phyloP scores from a whole-genome alignment of 1,139 yeast species.

The Saccharomyces hybrid region DNA sequence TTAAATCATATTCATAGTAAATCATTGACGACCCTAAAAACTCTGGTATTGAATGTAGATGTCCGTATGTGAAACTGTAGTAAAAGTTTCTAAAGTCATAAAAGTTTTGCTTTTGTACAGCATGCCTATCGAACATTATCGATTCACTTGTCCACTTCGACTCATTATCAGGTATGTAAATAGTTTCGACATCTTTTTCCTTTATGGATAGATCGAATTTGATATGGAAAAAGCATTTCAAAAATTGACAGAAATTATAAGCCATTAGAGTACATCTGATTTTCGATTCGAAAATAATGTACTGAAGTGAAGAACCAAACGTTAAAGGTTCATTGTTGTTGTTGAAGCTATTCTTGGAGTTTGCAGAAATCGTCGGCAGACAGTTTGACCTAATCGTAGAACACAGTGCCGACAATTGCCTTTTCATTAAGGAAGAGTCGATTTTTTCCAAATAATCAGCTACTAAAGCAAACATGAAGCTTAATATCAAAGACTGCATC shows the following conservation, averaged over 20 bases:
- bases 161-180: slow-evolving; percentile 33
- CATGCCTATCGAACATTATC: background rate
- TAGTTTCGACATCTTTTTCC: slow-evolving; percentile 21
- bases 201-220: slow-evolving; percentile 26
- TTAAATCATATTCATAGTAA: slow-evolving; percentile 25
- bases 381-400: slow-evolving; percentile 50
- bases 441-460: slow-evolving; percentile 50
- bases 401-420: slow-evolving; percentile 69
- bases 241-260: slow-evolving; percentile 40
- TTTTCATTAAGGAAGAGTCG: slow-evolving; percentile 56
- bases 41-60: slow-evolving; percentile 27
- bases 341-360: background rate
- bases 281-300: slow-evolving; percentile 51
- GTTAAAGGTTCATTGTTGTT: slow-evolving; percentile 10
- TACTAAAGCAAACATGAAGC: slow-evolving; percentile 66
- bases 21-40: slow-evolving; percentile 21
- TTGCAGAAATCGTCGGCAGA: slow-evolving; percentile 11
- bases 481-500: slow-evolving; percentile 61
- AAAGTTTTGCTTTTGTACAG: slow-evolving; percentile 15
- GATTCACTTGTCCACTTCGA: slow-evolving; percentile 24
- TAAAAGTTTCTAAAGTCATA: slow-evolving; percentile 23
- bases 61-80: slow-evolving; percentile 27
- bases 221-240: slow-evolving; percentile 40
- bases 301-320: slow-evolving; percentile 32
- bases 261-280: slow-evolving; percentile 41